Evolutionary conservation across 2,329 filamentous ascomycete genomes (phyloP), one percentile per base, ranked within the genome.

Genomic region (Penicillium sp.): DNA sequence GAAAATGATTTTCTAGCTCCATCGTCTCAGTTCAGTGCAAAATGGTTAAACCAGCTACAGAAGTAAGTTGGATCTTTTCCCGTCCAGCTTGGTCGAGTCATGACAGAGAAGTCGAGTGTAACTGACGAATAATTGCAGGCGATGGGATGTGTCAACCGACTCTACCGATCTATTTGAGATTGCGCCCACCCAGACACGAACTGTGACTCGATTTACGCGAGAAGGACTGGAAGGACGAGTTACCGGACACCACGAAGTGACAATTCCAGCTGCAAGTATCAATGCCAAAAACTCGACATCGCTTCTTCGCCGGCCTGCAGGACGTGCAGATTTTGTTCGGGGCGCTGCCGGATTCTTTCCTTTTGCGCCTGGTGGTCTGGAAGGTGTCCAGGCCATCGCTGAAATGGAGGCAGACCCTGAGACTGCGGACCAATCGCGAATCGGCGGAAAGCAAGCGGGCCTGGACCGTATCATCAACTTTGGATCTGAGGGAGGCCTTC

Each of bases 271-370:
- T 30, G 89, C 86, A 64, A 95, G 88, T 63, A 90, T 89, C 14
- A 96, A 89, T 14, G 92, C 91, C 43, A 99, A 96, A 74, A 96
- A 95, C 67, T 96, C 91, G 2, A 97, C 92, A 0, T 96, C 91
- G 5, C 79, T 96, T 36, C 77, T 89, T 14, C 83, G 94, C 41
- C 95, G 95, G 67, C 92, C 92, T 3, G 92, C 90, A 13, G 86
- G 85, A 51, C 83, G 89, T 56, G 90, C 89, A 27, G 92, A 97
- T 44, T 96, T 97, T 71, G 92, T 97, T 11, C 83, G 92, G 55
- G 94, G 94, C 13, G 92, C 89, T 31, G 90, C 92, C 7, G 92
- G 92, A 0, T 96, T 95, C 75, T 95, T 96, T 53, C 92, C 92
- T 0, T 96, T 97, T 73, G 87, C 91, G 0, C 92, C 92, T 0